Evolutionary conservation across 129 eudicot species (phyloP), one percentile per base, ranked within the genome.

Genomic region (Helianthus tuberosus): DNA sequence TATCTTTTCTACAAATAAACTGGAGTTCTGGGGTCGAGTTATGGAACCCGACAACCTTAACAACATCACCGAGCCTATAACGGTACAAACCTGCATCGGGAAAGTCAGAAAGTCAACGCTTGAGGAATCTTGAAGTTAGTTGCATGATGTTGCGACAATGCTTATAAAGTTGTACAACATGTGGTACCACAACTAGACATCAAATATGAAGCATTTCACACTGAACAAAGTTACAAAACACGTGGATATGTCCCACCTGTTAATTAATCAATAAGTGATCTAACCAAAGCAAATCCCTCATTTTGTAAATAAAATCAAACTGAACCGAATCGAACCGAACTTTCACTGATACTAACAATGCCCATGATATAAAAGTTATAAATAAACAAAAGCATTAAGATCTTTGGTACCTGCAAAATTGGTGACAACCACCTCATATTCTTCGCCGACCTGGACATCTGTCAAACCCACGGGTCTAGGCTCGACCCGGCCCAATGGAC

Each of bases 21-120:
- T 94, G 90, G 81, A 94, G 97, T 78, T 90, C 91, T 0, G 98
- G 98, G 27, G 97, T 90, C 5, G 84, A 58, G 83, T 94, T 94
- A 84, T 94, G 91, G 82, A 94, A 94, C 6, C 89, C 91, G 64
- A 75, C 85, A 20, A 94, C 93, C 83, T 94, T 94, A 12, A 94
- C 93, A 16, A 87, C 88, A 35, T 94, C 98, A 0, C 98, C 97
- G 53, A 94, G 73, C 64, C 89, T 85, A 43, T 94, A 94, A 14
- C 97, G 92, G 68, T 90, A 94, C 78, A 94, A 77, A 15, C 98
- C 98, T 94, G 87, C 83, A 68, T 52, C 5, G 5, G n/a, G 17
- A 51, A 71, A 15, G 48, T 69, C 67, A 68, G 23, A 64, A 4
- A 54, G 72, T 79, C 69, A 72, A 64, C 62, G 9, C 0, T 60